Evolutionary conservation across 352 stramenopile genomes (phyloP).

Genomic region (Phytophthora constricta): DNA sequence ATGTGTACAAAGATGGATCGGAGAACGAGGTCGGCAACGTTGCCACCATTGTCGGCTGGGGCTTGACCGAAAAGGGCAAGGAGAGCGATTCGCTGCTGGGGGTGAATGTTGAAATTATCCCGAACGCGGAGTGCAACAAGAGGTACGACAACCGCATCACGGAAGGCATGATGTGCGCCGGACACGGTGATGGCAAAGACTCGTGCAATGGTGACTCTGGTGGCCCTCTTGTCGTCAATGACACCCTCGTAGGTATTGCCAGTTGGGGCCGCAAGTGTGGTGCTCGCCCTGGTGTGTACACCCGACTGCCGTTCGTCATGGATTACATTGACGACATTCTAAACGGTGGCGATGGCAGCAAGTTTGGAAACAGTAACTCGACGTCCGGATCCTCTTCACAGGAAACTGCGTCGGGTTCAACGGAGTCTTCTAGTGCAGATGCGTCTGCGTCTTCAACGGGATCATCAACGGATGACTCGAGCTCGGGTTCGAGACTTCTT

Average conservation of each 20-base stretch:
- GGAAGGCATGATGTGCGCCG: no score
- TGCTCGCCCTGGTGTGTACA: slow-evolving; percentile 47
- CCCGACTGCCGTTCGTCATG: slow-evolving; percentile 39
- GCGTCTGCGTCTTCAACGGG: background rate
- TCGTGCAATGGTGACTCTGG: slow-evolving; percentile 61
- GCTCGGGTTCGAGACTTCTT: background rate
- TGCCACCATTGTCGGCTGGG: slow-evolving; percentile 50
- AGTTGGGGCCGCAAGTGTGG: slow-evolving; percentile 52
- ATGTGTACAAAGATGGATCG: no score
- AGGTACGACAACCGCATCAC: no score
- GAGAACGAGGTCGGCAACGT: no score
- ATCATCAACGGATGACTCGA: background rate
- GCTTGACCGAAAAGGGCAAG: slow-evolving; percentile 34
- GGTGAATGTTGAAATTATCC: slow-evolving; percentile 48
- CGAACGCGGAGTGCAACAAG: slow-evolving; percentile 46
- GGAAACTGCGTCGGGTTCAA: background rate
- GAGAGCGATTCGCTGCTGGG: slow-evolving; percentile 34
- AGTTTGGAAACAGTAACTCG: background rate
- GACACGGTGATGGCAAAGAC: slow-evolving; percentile 40
- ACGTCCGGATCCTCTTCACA: background rate
- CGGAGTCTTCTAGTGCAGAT: background rate
- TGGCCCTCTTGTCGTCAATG: slow-evolving; percentile 41
- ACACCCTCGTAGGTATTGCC: slow-evolving; percentile 48
- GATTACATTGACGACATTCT: slow-evolving; percentile 36
- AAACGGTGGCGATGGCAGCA: background rate